These are phyloP conservation scores for Apostasia ramifera DNA, from an alignment of 106 monocot species.

Conservation along the genomic window DNA sequence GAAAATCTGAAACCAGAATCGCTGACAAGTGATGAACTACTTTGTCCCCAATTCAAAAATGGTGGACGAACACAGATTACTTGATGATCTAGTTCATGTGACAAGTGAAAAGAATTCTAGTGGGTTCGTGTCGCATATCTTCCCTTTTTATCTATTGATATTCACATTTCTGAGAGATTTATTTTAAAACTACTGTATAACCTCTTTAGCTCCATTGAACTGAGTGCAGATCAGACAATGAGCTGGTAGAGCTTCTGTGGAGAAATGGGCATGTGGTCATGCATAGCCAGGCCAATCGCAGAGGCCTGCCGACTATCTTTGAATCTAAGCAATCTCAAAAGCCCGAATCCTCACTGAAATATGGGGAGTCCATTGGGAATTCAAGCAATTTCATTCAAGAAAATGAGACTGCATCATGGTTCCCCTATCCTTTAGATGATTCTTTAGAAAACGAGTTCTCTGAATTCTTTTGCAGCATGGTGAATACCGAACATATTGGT, in stretches of 20 bases:
- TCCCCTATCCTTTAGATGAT: slow-evolving; percentile 54
- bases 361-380: slow-evolving; percentile 3
- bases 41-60: slow-evolving; percentile 28
- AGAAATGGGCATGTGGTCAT: slow-evolving; percentile 54
- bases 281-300: slow-evolving; percentile 49
- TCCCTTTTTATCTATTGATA: not conserved
- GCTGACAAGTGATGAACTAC: slow-evolving; percentile 18
- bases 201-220: not conserved
- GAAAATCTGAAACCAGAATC: not conserved
- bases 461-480: slow-evolving; percentile 46
- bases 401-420: slow-evolving; percentile 55
- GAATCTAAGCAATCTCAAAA: slow-evolving; percentile 17
- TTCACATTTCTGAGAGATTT: not conserved
- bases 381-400: slow-evolving; percentile 17
- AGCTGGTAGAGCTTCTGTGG: slow-evolving; percentile 67
- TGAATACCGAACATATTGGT: slow-evolving; percentile 7
- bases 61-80: slow-evolving; percentile 22
- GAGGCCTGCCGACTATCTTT: not conserved
- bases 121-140: slow-evolving; percentile 11
- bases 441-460: slow-evolving; percentile 52
- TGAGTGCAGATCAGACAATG: slow-evolving; percentile 37
- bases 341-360: slow-evolving; percentile 7
- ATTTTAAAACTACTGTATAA: not conserved
- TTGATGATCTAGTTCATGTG: slow-evolving; percentile 1
- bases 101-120: slow-evolving; percentile 24